These are phyloP conservation scores for Neodidymelliopsis sp. DNA, from an alignment of 2,329 filamentous ascomycete species.

Conservation along the genomic window DNA sequence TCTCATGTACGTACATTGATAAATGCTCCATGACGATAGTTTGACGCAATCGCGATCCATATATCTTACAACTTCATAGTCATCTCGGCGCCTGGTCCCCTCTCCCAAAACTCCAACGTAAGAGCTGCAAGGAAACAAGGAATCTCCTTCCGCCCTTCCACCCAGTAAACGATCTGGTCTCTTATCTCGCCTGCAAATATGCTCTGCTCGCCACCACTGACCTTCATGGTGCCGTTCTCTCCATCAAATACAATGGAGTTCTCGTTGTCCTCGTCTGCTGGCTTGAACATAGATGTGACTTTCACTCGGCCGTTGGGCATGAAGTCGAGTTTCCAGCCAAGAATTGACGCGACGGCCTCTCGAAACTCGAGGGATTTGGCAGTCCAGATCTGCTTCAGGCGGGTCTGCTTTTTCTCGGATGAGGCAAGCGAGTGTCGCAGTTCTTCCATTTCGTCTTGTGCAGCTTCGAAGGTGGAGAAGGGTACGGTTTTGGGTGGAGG, in stretches of 20 bases:
- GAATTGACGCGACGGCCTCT: constrained; percentile 87
- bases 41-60: no score
- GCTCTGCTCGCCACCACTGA: constrained; percentile 86
- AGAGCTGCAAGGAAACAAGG: constrained; percentile 90
- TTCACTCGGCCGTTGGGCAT: constrained; percentile 97
- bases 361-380: constrained; percentile 94
- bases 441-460: constrained; percentile 77
- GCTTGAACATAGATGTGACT: constrained; percentile 85
- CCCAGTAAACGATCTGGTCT: constrained; percentile 93
- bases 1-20: no score
- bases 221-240: constrained; percentile 97
- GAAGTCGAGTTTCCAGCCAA: constrained; percentile 95
- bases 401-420: constrained; percentile 79
- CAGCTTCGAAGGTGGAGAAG: constrained; percentile 75
- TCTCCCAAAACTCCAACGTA: constrained; percentile 92
- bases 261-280: constrained; percentile 66
- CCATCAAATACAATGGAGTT: constrained; percentile 83
- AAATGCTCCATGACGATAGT: no score
- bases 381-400: constrained; percentile 91
- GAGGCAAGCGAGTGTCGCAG: constrained; percentile 60
- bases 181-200: constrained; percentile 85
- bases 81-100: constrained; percentile 47
- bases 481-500: constrained; percentile 66
- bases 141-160: constrained; percentile 90
- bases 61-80: constrained; percentile 35